Evolutionary conservation across 2,329 filamentous ascomycete species (phyloP), one percentile per base, ranked within the genome.

Genomic region (Davidsoniella australis): DNA sequence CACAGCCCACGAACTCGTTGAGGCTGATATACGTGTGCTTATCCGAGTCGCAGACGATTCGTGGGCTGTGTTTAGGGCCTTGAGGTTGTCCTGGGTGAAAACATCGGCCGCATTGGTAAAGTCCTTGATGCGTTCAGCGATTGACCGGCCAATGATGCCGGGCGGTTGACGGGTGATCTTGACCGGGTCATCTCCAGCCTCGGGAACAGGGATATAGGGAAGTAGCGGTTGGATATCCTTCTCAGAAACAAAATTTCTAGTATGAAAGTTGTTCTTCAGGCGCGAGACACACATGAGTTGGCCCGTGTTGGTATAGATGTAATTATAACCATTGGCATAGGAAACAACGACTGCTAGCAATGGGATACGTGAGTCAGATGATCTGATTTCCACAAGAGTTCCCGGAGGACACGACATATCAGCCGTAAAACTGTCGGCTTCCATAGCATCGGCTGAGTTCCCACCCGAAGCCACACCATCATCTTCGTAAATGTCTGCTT

Each of bases 261-360:
- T 64, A 4, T 68, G 64, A 56, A 78, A 78, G 36, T 69, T 59
- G 1, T 70, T 64, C 41, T 60, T 63, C 26, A 71, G 59, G 14
- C 62, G 62, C 37, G 65, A 50, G 47, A 64, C 66, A 7, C 66
- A 65, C 14, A 69, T 57, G 58, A 74, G 69, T 62, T 68, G 69
- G 54, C 73, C 74, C 14, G 65, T 69, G 54, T 59, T 66, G 26
- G 70, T 68, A 58, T 75, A 76, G 57, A 71, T 75, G 57, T 76
- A 72, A 55, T 74, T 64, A 40, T 68, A 62, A 16, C 67, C 67
- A 38, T 70, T 66, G 54, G 72, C 66, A 48, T 62, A 66, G 12
- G 73, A 73, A 6, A 78, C 62, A 54, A 70, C 75, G 41, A 78
- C 58, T 10, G 67, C 74, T 41, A 78, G 62, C 14, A 73, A 54